Base-by-base conservation (phyloP, 495 filamentous ascomycete species). In the Niebla homalea region DNA sequence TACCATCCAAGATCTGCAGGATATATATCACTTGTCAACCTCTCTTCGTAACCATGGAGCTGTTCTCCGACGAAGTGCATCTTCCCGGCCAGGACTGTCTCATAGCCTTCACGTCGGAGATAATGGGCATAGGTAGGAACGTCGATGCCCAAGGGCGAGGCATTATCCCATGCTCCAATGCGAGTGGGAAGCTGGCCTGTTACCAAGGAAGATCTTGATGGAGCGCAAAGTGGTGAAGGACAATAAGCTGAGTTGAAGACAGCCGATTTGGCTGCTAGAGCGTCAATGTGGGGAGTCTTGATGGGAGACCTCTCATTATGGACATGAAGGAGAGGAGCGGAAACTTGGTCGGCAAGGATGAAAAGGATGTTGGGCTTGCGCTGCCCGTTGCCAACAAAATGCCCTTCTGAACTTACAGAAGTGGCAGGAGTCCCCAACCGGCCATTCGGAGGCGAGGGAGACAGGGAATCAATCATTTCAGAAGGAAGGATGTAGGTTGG, bases 51-150 rank as follows among this genome's bases (percentile, higher is more conserved):
- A 29, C 87, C 87, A 64, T 94, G 87, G 46, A 93, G 72, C 67
- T 94, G 87, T 59, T 94, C 87, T 41, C 87, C 87, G 50, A 89
- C 85, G 64, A 94, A 94, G 63, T 94, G 87, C 87, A 94, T 94
- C 73, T 94, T 94, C 48, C 87, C 87, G 0, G 87, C 85, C 54
- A 94, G 67, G 4, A 80, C 81, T n/a, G 87, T 92, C 66, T 93
- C 82, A 59, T 94, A 94, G 40, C 84, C 85, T 59, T 83, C 77
- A 15, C 73, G 70, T n/a, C 87, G 84, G 39, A 94, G 70, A 63
- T 93, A 90, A 59, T 94, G 87, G 5, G 87, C 86, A 62, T 89
- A 93, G 2, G 87, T 94, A 3, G 86, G 87, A 23, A 79, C 73
- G 51, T 90, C 85, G 46, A 78, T 78, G 25, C 76, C 73, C 51